Base-by-base conservation (phyloP, 2,329 filamentous ascomycete genomes). In the Phaeophleospora eucalypticola region DNA sequence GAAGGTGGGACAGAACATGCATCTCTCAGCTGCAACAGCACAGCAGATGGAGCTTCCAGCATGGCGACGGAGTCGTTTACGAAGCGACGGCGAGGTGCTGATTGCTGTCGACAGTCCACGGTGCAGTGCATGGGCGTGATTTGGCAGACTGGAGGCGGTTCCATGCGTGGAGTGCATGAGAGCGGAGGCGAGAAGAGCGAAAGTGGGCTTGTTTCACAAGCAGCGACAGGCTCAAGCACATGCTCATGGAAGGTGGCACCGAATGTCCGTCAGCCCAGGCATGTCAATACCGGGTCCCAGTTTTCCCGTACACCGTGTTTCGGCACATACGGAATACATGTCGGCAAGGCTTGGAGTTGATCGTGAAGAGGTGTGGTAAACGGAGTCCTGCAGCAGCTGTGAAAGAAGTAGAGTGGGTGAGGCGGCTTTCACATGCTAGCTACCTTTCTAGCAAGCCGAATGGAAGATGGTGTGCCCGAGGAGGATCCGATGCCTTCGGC, bases 111-210 rank as follows among this genome's bases (percentile, higher is more conserved):
- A 29, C 24, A 7, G 43, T 39, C 21, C 33, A 24, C 8, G 10
- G 41, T 32, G 33, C 29, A 19, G 18, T 36, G 24, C 24, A 7
- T 29, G 24, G 24, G 24, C n/a, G n/a, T n/a, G n/a, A n/a, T n/a
- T n/a, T n/a, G n/a, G n/a, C n/a, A n/a, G n/a, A n/a, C n/a, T n/a
- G n/a, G n/a, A n/a, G n/a, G n/a, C n/a, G n/a, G n/a, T n/a, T n/a
- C n/a, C n/a, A 29, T 46, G 36, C 29, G 29, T 36, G 24, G 35
- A 39, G 35, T 45, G 49, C 49, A 46, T 41, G 27, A 40, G 32
- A 42, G 49, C 45, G 49, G 49, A 51, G 34, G 41, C 36, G 32
- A 42, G 49, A 41, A 45, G 49, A 51, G 34, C 37, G 41, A 20
- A 19, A 35, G 29, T 19, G 24, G 40, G 16, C 15, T 16, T 17